Conservation (phyloP, 345 rosid genomes). For the Ricinus communis region DNA sequence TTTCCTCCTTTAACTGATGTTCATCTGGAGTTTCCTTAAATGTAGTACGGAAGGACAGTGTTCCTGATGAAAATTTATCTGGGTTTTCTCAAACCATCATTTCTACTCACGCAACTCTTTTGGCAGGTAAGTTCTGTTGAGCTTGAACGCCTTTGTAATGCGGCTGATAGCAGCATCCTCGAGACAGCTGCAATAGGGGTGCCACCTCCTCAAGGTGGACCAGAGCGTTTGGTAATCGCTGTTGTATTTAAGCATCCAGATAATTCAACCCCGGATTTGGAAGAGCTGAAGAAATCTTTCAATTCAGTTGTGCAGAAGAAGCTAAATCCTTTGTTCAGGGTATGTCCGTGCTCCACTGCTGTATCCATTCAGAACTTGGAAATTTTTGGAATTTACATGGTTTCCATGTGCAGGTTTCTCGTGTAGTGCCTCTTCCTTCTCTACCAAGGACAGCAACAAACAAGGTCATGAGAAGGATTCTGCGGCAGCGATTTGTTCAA, state of each 20-base stretch:
- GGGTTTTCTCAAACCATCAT: neutral
- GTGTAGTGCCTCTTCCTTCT: slow-evolving; percentile 51
- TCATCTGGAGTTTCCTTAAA: neutral
- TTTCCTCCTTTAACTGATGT: neutral
- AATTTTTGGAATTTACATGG: neutral
- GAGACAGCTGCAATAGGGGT: slow-evolving; percentile 97
- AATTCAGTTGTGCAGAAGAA: slow-evolving; percentile 83
- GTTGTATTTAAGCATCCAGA: slow-evolving; percentile 64
- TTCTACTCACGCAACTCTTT: neutral
- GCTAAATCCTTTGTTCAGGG: slow-evolving; percentile 90
- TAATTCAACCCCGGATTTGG: slow-evolving; percentile 37
- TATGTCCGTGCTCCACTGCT: slow-evolving; percentile 20
- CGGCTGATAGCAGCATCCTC: slow-evolving; percentile 54
- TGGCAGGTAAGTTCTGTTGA: slow-evolving; percentile 86
- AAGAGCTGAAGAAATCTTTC: slow-evolving; percentile 57
- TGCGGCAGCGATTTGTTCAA: slow-evolving; percentile 63
- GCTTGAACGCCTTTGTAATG: slow-evolving; percentile 85
- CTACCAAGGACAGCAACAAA: slow-evolving; percentile 89
- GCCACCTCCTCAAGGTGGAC: slow-evolving; percentile 88
- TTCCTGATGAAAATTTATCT: neutral
- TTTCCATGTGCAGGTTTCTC: slow-evolving; percentile 53
- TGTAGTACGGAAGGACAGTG: neutral
- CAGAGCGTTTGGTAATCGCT: slow-evolving; percentile 74
- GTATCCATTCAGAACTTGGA: neutral
- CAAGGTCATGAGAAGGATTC: slow-evolving; percentile 93